These are phyloP conservation scores for Phytophthora megakarya DNA, from an alignment of 352 stramenopile genomes.

Conservation along the genomic window DNA sequence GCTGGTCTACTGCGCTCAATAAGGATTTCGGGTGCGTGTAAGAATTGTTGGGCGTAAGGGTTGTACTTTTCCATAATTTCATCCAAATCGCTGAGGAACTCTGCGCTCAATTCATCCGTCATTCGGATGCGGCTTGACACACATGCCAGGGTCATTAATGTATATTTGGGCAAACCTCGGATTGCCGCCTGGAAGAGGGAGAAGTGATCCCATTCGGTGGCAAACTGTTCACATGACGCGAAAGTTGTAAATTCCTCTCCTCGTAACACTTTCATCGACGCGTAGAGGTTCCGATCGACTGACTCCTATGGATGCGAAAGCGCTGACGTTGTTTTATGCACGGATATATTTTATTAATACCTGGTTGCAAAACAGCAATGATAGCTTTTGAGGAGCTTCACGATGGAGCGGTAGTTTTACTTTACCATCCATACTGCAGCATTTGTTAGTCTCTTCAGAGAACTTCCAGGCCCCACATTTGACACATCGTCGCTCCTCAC, in stretches of 20 bases:
- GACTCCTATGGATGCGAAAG: background rate
- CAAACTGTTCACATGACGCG: background rate
- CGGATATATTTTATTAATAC: background rate
- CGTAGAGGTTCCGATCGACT: too few species aligned
- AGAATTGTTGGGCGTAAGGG: constrained; percentile 1
- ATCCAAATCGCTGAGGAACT: background rate
- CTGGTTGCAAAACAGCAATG: background rate
- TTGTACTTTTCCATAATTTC: background rate
- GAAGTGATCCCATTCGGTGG: background rate
- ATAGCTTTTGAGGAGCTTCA: background rate
- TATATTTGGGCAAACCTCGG: background rate
- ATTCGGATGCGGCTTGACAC: background rate
- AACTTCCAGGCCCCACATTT: background rate
- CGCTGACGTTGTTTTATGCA: background rate
- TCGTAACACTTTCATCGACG: background rate
- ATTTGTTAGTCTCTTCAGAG: background rate
- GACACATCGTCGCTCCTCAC: background rate
- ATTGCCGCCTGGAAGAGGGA: background rate
- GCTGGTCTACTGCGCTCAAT: background rate
- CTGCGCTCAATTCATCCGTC: background rate
- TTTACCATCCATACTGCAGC: background rate
- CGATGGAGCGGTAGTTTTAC: background rate
- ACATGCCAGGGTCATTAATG: background rate
- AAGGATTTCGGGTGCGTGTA: background rate
- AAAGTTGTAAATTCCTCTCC: background rate